Base-by-base conservation (phyloP, 345 rosid species). In the Sapria himalayana region DNA sequence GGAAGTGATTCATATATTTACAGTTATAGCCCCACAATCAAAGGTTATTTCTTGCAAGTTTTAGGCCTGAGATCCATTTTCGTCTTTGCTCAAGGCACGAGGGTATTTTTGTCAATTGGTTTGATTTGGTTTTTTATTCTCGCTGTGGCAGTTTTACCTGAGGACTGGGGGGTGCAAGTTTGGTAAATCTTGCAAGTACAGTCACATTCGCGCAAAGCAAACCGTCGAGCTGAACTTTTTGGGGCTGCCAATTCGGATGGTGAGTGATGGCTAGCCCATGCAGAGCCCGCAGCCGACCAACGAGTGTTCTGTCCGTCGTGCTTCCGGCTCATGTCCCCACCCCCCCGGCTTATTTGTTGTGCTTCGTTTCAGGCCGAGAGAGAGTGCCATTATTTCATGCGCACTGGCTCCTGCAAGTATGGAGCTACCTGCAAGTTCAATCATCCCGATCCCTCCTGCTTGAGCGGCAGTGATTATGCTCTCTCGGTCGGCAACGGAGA, bases 161-260 rank as follows among this genome's bases (percentile, higher is more conserved):
- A 77, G 72, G 59, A 77, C 81, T 41, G 95, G 93, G 20, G 98
- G 98, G 19, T 89, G 98, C 51, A 89, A 79, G 66, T 89, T 57
- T 59, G 95, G 95, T 40, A 67, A 67, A 44, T 65, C 73, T 46
- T 89, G 98, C 63, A 72, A 74, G 63, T 89, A 55, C 74, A 72
- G 55, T 55, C 98, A 89, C 67, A 45, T 70, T 2, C 74, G 49
- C 51, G 45, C 65, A 45, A 71, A 69, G 38, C 69, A 78, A 7
- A 37, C 22, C 42, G 49, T 52, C 13, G 93, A 71, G 57, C 74
- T 82, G 39, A 89, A 89, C 69, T 79, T 82, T 72, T 59, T 79
- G 29, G 86, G 95, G 24, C 70, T 89, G 48, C 98, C 98, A 38
- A 62, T 89, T 36, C 71, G 98, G 54, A 69, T 44, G 66, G 98